Percentiles rank a stretch among this genome's conserved stretches.
Conservation (phyloP, 768 basidiomycete genomes). For the Amanita exitialis region DNA sequence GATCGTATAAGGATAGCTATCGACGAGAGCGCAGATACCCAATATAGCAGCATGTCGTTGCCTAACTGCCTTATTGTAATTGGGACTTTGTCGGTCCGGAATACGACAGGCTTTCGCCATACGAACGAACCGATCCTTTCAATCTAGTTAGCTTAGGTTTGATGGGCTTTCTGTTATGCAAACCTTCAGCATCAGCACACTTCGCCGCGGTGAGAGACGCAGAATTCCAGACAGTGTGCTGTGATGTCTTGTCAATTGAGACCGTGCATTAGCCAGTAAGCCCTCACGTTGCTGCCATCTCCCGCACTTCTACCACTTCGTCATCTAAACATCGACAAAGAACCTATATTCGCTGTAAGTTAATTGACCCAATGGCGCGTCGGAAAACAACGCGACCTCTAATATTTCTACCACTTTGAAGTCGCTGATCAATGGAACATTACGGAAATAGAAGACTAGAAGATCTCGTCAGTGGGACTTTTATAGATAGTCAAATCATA, state of each 20-base stretch:
- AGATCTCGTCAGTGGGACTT: background rate
- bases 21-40: slow-evolving; percentile 88
- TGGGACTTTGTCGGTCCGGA: slow-evolving; percentile 49
- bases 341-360: slow-evolving; percentile 30
- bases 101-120: slow-evolving; percentile 59
- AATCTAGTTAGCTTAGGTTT: background rate
- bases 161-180: background rate
- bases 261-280: background rate
- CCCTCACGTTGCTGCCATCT: slow-evolving; percentile 77
- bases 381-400: slow-evolving; percentile 39
- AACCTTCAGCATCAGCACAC: slow-evolving; percentile 68
- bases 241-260: background rate
- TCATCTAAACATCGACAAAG: slow-evolving; percentile 77
- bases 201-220: slow-evolving; percentile 70
- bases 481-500: background rate
- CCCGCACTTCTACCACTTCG: slow-evolving; percentile 81
- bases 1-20: slow-evolving; percentile 93
- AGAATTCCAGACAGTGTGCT: slow-evolving; percentile 79
- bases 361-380: background rate
- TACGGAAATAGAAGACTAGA: slow-evolving; percentile 80
- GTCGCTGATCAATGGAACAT: slow-evolving; percentile 73
- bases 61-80: slow-evolving; percentile 63
- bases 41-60: slow-evolving; percentile 86
- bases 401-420: slow-evolving; percentile 69
- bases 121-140: slow-evolving; percentile 70